A percentile compares a stretch with the other conserved stretches of the same genome.
These are phyloP conservation scores for Cercospora nicotianae DNA, from an alignment of 2,329 filamentous ascomycete species.

Conservation along the genomic window DNA sequence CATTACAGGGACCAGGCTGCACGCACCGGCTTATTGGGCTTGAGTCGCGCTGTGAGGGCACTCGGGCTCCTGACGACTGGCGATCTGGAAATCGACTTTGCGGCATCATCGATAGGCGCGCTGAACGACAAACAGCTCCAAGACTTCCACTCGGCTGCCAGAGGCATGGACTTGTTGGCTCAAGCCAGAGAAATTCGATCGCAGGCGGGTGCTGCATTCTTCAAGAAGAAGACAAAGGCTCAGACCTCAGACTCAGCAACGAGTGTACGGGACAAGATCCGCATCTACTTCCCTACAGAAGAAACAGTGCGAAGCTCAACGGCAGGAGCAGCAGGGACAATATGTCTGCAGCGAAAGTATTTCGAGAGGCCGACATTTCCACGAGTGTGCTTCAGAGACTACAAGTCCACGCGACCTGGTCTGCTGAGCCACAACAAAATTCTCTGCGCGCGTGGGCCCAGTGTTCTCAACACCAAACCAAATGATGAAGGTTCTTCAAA, in stretches of 20 bases:
- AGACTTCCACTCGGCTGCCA: slow-evolving; percentile 59
- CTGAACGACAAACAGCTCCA: slow-evolving; percentile 68
- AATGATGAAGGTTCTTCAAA: neutral
- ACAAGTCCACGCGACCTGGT: slow-evolving; percentile 66
- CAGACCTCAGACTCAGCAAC: neutral
- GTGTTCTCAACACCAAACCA: neutral
- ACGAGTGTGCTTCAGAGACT: slow-evolving; percentile 69
- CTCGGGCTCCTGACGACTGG: slow-evolving; percentile 56
- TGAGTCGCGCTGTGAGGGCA: slow-evolving; percentile 64
- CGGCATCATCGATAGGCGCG: slow-evolving; percentile 78
- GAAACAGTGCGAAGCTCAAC: slow-evolving; percentile 53
- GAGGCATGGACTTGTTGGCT: slow-evolving; percentile 45
- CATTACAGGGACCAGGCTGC: slow-evolving; percentile 41
- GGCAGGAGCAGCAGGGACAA: slow-evolving; percentile 67
- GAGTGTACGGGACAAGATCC: slow-evolving; percentile 56
- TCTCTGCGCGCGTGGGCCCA: slow-evolving; percentile 41
- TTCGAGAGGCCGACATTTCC: slow-evolving; percentile 72
- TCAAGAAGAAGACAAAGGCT: slow-evolving; percentile 21
- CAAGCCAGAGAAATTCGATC: slow-evolving; percentile 24
- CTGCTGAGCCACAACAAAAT: slow-evolving; percentile 85
- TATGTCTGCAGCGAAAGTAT: slow-evolving; percentile 73
- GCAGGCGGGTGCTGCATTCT: slow-evolving; percentile 30
- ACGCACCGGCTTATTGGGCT: slow-evolving; percentile 70
- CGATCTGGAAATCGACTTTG: slow-evolving; percentile 57
- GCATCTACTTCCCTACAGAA: slow-evolving; percentile 78